Conservation (phyloP, 2,329 filamentous ascomycete genomes). For the Sporothrix luriei region DNA sequence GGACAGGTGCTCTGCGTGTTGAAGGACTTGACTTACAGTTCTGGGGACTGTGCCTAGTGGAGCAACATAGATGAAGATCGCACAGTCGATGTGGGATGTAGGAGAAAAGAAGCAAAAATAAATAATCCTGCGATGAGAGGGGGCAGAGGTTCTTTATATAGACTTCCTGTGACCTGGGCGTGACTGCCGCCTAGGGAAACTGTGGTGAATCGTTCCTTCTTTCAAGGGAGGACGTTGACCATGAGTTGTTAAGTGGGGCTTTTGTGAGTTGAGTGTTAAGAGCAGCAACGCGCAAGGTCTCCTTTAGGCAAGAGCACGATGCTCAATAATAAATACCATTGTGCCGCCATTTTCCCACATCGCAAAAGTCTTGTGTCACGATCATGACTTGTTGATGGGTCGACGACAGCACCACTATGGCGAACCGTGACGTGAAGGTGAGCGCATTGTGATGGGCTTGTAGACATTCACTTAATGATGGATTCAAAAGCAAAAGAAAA, state of each 20-base stretch:
- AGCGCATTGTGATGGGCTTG: not conserved
- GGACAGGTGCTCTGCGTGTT: not conserved
- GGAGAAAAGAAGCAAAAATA: constrained; percentile 4
- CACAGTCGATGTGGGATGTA: not conserved
- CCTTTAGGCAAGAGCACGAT: not conserved
- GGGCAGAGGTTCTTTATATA: not conserved
- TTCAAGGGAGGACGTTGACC: not conserved
- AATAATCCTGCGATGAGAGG: not conserved
- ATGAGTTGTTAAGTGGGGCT: not conserved
- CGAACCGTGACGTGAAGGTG: not conserved
- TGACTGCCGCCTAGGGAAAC: not conserved
- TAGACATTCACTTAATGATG: not conserved
- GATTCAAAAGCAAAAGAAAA: not conserved
- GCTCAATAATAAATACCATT: not conserved
- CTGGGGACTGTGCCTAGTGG: not conserved
- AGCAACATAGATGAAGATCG: not conserved
- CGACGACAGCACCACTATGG: not conserved
- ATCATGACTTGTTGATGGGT: not conserved
- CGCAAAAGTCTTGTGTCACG: not conserved
- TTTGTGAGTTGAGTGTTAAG: not conserved
- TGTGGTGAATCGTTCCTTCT: not conserved
- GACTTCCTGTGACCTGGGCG: not conserved
- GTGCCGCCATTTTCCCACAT: not conserved
- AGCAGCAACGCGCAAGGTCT: not conserved
- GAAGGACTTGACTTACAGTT: not conserved